Evolutionary conservation across 1,284 basidiomycete genomes (phyloP).

Genomic region (Trichosporon sp.): DNA sequence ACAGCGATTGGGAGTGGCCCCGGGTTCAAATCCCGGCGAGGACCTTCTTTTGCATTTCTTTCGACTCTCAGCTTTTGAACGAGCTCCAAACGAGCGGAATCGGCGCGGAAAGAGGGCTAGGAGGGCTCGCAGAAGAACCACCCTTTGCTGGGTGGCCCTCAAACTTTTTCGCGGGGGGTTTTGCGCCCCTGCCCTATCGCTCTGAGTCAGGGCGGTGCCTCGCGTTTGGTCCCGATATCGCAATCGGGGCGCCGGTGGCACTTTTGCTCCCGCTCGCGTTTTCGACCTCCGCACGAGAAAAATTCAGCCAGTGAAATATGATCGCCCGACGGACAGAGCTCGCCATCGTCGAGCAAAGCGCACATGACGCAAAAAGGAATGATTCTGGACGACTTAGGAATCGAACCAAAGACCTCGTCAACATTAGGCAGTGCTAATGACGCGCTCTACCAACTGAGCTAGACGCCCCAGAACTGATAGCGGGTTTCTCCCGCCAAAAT

Average conservation of each 20-base stretch:
- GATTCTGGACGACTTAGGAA: constrained; percentile 9
- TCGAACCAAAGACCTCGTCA: constrained; percentile 19
- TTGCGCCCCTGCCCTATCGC: neutral
- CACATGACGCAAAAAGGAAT: neutral
- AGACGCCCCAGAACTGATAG: neutral
- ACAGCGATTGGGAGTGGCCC: too few species aligned
- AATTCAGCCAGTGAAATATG: too few species aligned
- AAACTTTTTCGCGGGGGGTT: constrained; percentile 2
- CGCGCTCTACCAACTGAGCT: constrained; percentile 19
- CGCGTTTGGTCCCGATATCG: neutral
- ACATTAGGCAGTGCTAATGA: constrained; percentile 4
- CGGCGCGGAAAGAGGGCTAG: neutral
- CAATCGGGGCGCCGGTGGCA: neutral
- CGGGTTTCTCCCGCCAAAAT: too few species aligned
- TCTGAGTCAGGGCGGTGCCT: neutral
- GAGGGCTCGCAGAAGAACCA: neutral
- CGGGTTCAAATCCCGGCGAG: too few species aligned
- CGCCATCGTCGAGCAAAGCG: neutral
- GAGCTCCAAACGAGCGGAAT: neutral
- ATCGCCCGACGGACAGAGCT: too few species aligned
- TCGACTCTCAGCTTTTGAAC: neutral
- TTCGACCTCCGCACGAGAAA: too few species aligned
- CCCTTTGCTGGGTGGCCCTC: neutral
- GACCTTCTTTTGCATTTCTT: constrained; percentile 9
- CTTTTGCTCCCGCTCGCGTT: too few species aligned